phyloP scores from a whole-genome alignment of 768 basidiomycete species.

The Termitomyces sp. region DNA sequence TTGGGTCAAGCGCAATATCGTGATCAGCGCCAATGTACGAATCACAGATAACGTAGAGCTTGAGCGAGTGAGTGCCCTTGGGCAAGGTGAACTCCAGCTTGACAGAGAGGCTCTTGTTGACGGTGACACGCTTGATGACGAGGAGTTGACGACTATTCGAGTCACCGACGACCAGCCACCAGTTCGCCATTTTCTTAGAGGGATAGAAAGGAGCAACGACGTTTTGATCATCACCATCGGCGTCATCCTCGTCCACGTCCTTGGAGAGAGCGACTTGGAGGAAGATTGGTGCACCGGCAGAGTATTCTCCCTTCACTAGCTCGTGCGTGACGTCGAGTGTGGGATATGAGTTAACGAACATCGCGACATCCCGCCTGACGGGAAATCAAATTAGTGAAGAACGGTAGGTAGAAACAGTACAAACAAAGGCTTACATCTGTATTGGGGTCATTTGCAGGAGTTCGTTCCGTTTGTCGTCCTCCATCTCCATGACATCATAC shows the following conservation, averaged over 20 bases:
- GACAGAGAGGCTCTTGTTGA: constrained; percentile 79
- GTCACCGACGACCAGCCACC: constrained; percentile 98
- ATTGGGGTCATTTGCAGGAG: constrained; percentile 80
- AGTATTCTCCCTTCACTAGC: constrained; percentile 84
- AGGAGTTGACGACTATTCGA: constrained; percentile 76
- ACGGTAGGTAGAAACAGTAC: background rate
- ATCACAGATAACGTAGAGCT: constrained; percentile 91
- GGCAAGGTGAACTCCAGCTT: constrained; percentile 90
- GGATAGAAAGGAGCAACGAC: constrained; percentile 97
- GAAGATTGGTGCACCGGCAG: constrained; percentile 79
- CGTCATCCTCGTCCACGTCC: constrained; percentile 80
- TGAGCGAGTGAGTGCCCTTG: constrained; percentile 78
- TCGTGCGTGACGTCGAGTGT: constrained; percentile 91
- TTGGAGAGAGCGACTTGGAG: constrained; percentile 78
- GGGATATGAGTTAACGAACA: constrained; percentile 95
- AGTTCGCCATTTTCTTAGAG: constrained; percentile 85
- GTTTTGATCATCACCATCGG: constrained; percentile 61
- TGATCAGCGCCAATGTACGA: constrained; percentile 92
- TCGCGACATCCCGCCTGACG: constrained; percentile 87
- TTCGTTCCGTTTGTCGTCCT: constrained; percentile 82
- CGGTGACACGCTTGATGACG: constrained; percentile 85
- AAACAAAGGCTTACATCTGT: constrained; percentile 73
- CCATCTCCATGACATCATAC: constrained; percentile 98
- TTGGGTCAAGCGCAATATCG: constrained; percentile 77
- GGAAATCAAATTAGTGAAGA: constrained; percentile 15